A percentile compares a stretch with the other conserved stretches of the same genome.
Conservation (phyloP, 1,284 basidiomycete genomes). For the Cutaneotrichosporon cavernicola region DNA sequence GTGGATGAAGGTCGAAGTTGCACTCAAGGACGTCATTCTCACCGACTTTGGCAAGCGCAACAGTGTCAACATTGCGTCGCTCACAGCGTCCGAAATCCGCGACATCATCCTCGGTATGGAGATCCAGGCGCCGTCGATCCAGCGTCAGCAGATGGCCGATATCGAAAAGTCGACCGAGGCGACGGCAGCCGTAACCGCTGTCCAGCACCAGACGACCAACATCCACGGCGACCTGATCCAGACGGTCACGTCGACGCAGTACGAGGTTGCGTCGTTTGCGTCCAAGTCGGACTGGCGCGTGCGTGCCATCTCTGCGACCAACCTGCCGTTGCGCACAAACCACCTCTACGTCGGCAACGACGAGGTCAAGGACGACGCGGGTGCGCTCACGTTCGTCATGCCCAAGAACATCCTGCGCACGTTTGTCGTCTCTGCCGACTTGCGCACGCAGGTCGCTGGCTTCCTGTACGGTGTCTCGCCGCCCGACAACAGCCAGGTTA, state of each 20-base stretch:
- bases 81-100: conserved; percentile 93
- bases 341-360: conserved; percentile 98
- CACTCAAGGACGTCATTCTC: conserved; percentile 89
- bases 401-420: conserved; percentile 96
- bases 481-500: conserved; percentile 94
- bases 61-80: conserved; percentile 95
- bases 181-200: conserved; percentile 89
- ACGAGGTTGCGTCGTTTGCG: conserved; percentile 95
- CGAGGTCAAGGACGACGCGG: conserved; percentile 95
- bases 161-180: conserved; percentile 95
- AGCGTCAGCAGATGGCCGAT: conserved; percentile 99
- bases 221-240: conserved; percentile 96
- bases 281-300: conserved; percentile 99
- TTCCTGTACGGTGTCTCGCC: conserved; percentile 92
- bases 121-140: conserved; percentile 59
- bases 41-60: conserved; percentile 99
- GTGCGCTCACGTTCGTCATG: conserved; percentile 89
- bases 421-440: conserved; percentile 89
- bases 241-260: conserved; percentile 94
- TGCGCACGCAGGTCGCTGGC: conserved; percentile 93
- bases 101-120: conserved; percentile 97
- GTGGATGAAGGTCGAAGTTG: conserved; percentile 99
- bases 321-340: conserved; percentile 91
- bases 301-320: conserved; percentile 91
- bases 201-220: conserved; percentile 97